Conservation (phyloP, 83 land plant species). For the Picea abies region DNA sequence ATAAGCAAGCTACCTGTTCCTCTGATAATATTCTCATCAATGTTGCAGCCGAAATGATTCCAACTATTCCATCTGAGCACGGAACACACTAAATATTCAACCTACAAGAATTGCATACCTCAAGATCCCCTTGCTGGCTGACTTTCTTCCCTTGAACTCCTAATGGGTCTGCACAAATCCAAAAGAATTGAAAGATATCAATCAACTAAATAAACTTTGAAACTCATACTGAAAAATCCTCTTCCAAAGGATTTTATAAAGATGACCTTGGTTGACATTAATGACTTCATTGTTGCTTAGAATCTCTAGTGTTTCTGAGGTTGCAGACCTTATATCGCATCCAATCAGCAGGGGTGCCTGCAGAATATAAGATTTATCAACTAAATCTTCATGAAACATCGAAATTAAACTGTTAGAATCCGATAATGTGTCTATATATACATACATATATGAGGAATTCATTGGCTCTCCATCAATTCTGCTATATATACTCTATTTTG, state of each 20-base stretch:
- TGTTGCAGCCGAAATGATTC: conserved; percentile 17
- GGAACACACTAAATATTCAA: no score
- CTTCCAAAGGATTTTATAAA: neutral
- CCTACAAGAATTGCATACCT: conserved; percentile 15
- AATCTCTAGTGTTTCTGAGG: conserved; percentile 53
- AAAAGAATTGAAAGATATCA: neutral
- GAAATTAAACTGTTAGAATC: neutral
- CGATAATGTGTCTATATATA: neutral
- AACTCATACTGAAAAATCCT: no score
- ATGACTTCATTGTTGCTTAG: conserved; percentile 78
- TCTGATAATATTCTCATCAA: conserved; percentile 15
- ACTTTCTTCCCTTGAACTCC: conserved; percentile 63
- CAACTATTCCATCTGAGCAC: conserved; percentile 28
- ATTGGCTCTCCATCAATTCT: no score
- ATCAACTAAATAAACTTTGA: no score
- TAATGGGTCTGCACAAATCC: conserved; percentile 30
- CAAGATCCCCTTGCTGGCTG: conserved; percentile 23
- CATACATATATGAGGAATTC: no score
- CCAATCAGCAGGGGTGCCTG: conserved; percentile 97
- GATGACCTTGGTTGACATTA: conserved; percentile 78
- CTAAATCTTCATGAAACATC: neutral
- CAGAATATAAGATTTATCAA: neutral
- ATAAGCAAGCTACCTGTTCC: neutral
- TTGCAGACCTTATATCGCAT: conserved; percentile 90
- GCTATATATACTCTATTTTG: no score